Evolutionary conservation across 345 rosid species (phyloP).

Genomic region (Balakata baccata): DNA sequence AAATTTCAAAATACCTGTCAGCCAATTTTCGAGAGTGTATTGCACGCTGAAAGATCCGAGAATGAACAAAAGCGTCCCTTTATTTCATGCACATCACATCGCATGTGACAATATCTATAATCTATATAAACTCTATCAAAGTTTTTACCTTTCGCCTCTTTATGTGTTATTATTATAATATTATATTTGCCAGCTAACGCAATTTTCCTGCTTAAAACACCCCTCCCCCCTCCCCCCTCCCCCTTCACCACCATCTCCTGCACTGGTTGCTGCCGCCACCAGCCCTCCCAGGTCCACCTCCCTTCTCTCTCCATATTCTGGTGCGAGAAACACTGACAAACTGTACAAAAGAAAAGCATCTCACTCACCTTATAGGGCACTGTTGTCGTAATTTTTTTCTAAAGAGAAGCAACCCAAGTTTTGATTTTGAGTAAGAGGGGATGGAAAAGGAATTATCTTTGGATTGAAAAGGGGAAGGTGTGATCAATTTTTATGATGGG

Average conservation of each 20-base stretch:
- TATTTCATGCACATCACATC: neutral
- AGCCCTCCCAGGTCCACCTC: neutral
- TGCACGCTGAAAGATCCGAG: neutral
- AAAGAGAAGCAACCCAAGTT: neutral
- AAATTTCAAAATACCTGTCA: neutral
- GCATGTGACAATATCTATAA: neutral
- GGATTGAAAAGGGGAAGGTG: neutral
- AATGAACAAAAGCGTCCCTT: neutral
- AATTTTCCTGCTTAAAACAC: neutral
- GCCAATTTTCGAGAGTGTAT: neutral
- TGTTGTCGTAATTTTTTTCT: neutral
- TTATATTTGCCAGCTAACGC: neutral
- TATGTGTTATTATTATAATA: neutral
- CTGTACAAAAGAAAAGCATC: neutral
- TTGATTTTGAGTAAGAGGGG: neutral
- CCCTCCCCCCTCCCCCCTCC: neutral
- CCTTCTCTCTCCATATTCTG: neutral
- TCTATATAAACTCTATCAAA: neutral
- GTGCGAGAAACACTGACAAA: neutral
- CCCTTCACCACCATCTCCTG: neutral
- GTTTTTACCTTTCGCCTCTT: neutral
- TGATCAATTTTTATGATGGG: constrained; percentile 13
- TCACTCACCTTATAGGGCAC: no score
- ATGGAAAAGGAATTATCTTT: neutral
- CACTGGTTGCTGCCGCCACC: neutral